Percentiles rank a stretch among this genome's conserved stretches.
These are phyloP conservation scores for Solanum virginianum DNA, from an alignment of 257 asterid species.

Conservation along the genomic window DNA sequence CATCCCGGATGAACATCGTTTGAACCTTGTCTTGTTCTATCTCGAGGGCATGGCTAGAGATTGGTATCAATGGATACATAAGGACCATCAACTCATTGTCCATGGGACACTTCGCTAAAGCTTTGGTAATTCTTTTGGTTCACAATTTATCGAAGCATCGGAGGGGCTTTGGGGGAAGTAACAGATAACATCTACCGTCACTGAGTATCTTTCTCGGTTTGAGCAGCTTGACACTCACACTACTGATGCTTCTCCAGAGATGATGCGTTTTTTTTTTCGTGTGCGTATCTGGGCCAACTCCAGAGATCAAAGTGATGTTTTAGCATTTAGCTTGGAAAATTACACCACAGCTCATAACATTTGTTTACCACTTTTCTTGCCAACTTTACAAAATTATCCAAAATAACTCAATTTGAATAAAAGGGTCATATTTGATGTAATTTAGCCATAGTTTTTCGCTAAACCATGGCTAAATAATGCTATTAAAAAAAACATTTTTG, in stretches of 20 bases:
- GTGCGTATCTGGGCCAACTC: background rate
- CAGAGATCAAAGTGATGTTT: background rate
- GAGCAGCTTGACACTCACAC: background rate
- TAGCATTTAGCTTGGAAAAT: background rate
- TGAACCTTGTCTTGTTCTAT: background rate
- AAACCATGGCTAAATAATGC: too few relatives aligned
- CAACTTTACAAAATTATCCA: too few relatives aligned
- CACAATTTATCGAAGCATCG: background rate
- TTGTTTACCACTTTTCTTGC: too few relatives aligned
- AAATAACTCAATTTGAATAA: too few relatives aligned
- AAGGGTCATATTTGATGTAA: too few relatives aligned
- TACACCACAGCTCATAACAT: too few relatives aligned
- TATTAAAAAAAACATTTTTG: too few relatives aligned
- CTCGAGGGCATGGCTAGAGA: background rate
- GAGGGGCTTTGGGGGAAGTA: background rate
- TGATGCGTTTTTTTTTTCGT: background rate
- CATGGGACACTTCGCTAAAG: background rate
- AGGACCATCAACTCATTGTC: background rate
- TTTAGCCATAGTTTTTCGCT: too few relatives aligned
- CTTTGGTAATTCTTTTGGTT: background rate
- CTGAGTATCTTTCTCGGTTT: background rate
- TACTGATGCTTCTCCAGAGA: background rate
- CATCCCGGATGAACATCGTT: background rate
- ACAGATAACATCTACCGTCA: background rate
- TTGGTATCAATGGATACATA: background rate